Base-by-base conservation (phyloP, 2,329 filamentous ascomycete species). In the Thermomyces lanuginosus region DNA sequence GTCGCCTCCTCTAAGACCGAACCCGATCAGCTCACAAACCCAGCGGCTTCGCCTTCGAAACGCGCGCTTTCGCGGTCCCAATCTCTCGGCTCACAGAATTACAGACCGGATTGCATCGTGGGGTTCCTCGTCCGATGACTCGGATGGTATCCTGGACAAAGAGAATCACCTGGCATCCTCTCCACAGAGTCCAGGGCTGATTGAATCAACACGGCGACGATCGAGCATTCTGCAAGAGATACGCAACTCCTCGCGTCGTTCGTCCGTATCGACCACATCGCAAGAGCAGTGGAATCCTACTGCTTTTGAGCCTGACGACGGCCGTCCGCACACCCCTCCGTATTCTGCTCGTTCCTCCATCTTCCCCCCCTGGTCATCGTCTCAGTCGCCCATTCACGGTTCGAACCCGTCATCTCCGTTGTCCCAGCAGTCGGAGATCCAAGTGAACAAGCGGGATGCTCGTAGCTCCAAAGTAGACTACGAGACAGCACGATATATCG, bases 401-500 rank as follows among this genome's bases (percentile, higher is more conserved):
- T 8, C 8, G 15, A n/a, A n/a, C n/a, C n/a, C n/a, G n/a, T n/a
- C n/a, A n/a, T n/a, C n/a, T n/a, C n/a, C n/a, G n/a, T n/a, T n/a
- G n/a, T n/a, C n/a, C n/a, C n/a, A n/a, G n/a, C n/a, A n/a, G n/a
- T n/a, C n/a, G n/a, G n/a, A n/a, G n/a, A n/a, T n/a, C n/a, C n/a
- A n/a, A n/a, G n/a, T n/a, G n/a, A n/a, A n/a, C n/a, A n/a, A n/a
- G n/a, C n/a, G n/a, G n/a, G n/a, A n/a, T n/a, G n/a, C n/a, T n/a
- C n/a, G n/a, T n/a, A n/a, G n/a, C n/a, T n/a, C n/a, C n/a, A n/a
- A n/a, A n/a, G n/a, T n/a, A n/a, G n/a, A 49, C 33, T 52, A 48
- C 27, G 56, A 60, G 32, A 49, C 51, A 6, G 46, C 53, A 14
- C 48, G 53, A 29, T 62, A 64, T 37, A 60, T 64, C 32, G 58